Base-by-base conservation (phyloP, 129 eudicot genomes). In the Silybum marianum region DNA sequence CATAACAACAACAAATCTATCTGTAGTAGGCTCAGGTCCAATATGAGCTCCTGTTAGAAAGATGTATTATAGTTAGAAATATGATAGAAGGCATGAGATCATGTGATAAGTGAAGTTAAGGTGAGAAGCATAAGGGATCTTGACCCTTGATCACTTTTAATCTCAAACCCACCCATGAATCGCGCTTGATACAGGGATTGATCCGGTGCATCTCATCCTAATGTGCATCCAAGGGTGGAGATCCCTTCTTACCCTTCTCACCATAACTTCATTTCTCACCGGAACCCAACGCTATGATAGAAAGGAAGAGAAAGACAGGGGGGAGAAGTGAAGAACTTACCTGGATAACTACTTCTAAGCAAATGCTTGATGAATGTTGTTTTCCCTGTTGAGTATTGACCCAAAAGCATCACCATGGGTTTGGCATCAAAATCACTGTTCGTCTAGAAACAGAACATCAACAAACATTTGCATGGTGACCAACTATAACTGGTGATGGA, bases 381-480 rank as follows among this genome's bases (percentile, higher is more conserved):
- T 86, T 95, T 95, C 30, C 99, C 99, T 3, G 99, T 95, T 72
- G 99, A 95, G 78, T 95, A 95, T 73, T 95, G 99, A 77, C 99
- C 99, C 91, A 95, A 77, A 78, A 95, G 97, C 99, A 95, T 95
- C 78, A 95, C 99, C 99, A 95, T 95, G 18, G 99, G 99, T 80
- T 95, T 95, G 2, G 99, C 99, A 74, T 95, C 99, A 89, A 95
- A 95, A 83, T 95, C 99, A 77, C 98, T 95, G 73, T 84, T 95
- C 28, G 98, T 83, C 99, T 95, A 10, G 83, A 84, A 82, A 84
- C 75, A 84, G 40, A 38, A 81, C 76, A 86, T 39, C 70, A 71
- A 36, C 39, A 69, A 18, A 28, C 51, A 80, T 11, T 7, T 62
- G n/a, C 39, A 82, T 38, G n/a, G n/a, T 44, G 77, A 81, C 21